A percentile compares a stretch with the other conserved stretches of the same genome.
Evolutionary conservation across 108 stramenopile species (phyloP).

Genomic region (Cyclotella cryptica): DNA sequence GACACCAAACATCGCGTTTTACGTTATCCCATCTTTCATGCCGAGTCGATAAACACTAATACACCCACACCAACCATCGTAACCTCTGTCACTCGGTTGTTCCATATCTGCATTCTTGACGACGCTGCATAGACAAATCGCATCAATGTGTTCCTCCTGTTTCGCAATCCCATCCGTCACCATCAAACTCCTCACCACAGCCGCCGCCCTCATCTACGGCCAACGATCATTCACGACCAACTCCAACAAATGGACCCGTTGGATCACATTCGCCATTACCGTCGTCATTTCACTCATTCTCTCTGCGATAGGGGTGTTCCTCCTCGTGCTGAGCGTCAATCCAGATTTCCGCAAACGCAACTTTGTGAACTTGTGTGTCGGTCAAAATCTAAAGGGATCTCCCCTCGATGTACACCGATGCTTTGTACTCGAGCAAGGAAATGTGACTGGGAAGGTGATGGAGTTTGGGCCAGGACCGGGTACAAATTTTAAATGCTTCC

Average conservation of each 20-base stretch:
- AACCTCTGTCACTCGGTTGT: not conserved
- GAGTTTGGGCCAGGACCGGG: conserved; percentile 68
- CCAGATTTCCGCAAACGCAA: conserved; percentile 27
- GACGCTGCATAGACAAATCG: not conserved
- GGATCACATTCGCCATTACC: conserved; percentile 28
- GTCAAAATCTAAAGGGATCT: conserved; percentile 27
- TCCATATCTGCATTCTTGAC: not conserved
- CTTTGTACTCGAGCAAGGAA: conserved; percentile 26
- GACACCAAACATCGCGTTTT: too few species aligned
- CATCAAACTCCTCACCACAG: conserved; percentile 39
- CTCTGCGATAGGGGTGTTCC: conserved; percentile 25
- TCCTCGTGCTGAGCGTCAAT: conserved; percentile 22
- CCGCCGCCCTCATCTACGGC: conserved; percentile 35
- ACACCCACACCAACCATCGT: not conserved
- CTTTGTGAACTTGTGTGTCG: conserved; percentile 37
- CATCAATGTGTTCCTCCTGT: conserved; percentile 36
- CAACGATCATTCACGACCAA: conserved; percentile 29
- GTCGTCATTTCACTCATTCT: conserved; percentile 27
- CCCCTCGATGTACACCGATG: conserved; percentile 43
- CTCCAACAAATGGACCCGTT: conserved; percentile 39
- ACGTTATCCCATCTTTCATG: too few species aligned
- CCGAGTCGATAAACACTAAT: too few species aligned
- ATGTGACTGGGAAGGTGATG: conserved; percentile 36
- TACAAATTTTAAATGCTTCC: conserved; percentile 61
- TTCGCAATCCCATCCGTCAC: conserved; percentile 35